These are phyloP conservation scores for Cucumis variabilis DNA, from an alignment of 331 rosid species.

Conservation along the genomic window DNA sequence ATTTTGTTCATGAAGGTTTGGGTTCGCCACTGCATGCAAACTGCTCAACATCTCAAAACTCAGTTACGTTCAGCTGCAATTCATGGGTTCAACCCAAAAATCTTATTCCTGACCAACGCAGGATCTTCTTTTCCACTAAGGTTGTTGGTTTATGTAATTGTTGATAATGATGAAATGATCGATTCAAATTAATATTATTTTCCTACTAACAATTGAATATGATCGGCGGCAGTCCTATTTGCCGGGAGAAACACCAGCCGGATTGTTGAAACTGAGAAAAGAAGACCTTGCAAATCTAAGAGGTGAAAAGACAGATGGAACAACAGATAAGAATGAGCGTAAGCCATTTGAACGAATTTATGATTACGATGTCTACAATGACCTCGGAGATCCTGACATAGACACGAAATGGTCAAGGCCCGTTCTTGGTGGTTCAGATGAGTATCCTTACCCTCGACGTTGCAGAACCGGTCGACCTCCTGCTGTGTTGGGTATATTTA, in stretches of 20 bases:
- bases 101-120: conserved; percentile 37
- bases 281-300: not conserved
- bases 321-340: not conserved
- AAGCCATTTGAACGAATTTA: not conserved
- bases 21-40: too few species aligned
- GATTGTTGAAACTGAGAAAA: not conserved
- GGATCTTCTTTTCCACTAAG: not conserved
- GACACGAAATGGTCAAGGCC: not conserved
- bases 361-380: conserved; percentile 10
- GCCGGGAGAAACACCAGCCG: not conserved
- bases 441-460: not conserved
- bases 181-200: too few species aligned
- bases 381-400: not conserved
- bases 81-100: conserved; percentile 7
- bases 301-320: not conserved
- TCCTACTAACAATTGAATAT: too few species aligned
- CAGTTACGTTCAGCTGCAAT: not conserved
- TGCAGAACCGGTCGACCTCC: conserved; percentile 13
- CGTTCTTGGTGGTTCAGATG: conserved; percentile 1
- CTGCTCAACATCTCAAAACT: not conserved
- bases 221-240: conserved; percentile 13
- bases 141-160: not conserved
- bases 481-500: not conserved
- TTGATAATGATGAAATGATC: not conserved
- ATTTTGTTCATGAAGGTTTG: too few species aligned